Conservation (phyloP, 176 grass and related monocot species). For the Carex cristatella region DNA sequence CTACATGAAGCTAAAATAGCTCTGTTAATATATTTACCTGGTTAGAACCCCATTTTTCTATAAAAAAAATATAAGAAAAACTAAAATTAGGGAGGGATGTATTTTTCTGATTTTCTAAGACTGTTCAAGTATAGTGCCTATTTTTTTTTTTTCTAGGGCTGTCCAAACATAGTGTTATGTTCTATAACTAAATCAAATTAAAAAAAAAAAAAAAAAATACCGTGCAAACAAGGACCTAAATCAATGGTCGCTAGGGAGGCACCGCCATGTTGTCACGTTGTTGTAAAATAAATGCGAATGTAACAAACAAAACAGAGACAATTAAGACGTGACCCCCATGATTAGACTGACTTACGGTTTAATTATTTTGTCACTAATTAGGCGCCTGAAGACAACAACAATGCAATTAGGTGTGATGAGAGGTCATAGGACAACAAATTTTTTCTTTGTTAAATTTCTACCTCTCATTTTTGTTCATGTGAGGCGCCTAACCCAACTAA, state of each 20-base stretch:
- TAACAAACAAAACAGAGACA: conserved; percentile 14
- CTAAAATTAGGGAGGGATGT: no score
- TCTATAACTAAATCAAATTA: neutral
- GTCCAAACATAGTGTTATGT: neutral
- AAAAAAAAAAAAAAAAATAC: neutral
- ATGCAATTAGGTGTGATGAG: neutral
- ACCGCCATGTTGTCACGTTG: conserved; percentile 60
- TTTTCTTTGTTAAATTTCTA: neutral
- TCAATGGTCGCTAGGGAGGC: conserved; percentile 29
- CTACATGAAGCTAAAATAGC: no score
- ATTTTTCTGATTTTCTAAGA: no score
- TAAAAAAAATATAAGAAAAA: no score
- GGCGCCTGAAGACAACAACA: neutral
- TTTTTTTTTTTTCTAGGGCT: neutral
- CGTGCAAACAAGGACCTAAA: conserved; percentile 33
- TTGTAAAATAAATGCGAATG: conserved; percentile 40
- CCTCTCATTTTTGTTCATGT: conserved; percentile 3
- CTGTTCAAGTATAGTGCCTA: no score
- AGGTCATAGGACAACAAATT: neutral
- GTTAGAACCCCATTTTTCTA: no score
- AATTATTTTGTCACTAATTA: neutral
- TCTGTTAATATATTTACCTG: no score
- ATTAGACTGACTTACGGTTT: conserved; percentile 33
- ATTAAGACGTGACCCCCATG: conserved; percentile 42
- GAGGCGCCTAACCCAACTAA: conserved; percentile 23